Evolutionary conservation across 2,329 filamentous ascomycete species (phyloP).

Genomic region (Paracorniculantispora psalliotae): DNA sequence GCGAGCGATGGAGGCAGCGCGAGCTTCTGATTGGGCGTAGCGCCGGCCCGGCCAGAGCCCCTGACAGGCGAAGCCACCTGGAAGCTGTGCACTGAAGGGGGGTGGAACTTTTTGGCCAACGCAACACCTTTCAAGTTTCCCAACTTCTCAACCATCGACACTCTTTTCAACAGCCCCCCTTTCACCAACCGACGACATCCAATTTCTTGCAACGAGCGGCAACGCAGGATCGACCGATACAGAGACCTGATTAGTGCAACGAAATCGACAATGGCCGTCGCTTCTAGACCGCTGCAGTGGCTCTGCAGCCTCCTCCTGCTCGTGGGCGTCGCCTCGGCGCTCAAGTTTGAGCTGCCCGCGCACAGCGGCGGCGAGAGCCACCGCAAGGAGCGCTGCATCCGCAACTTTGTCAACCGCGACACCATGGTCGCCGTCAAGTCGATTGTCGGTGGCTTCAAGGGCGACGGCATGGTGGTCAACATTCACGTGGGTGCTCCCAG

Average conservation of each 20-base stretch:
- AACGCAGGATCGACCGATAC: neutral
- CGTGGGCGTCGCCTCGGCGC: conserved; percentile 54
- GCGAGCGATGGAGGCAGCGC: neutral
- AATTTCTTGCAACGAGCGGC: neutral
- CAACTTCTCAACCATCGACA: conserved; percentile 15
- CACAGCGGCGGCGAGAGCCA: conserved; percentile 44
- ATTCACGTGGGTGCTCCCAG: conserved; percentile 65
- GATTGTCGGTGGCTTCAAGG: conserved; percentile 76
- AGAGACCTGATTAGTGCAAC: too few species aligned
- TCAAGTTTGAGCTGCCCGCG: conserved; percentile 91
- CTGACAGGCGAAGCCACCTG: conserved; percentile 9
- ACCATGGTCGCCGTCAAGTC: conserved; percentile 94
- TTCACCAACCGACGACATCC: neutral
- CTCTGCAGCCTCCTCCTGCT: conserved; percentile 55
- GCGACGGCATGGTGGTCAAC: conserved; percentile 89
- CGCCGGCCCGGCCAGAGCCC: neutral
- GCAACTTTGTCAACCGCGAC: conserved; percentile 90
- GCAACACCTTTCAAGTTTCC: conserved; percentile 30
- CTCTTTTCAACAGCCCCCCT: neutral
- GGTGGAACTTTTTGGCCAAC: conserved; percentile 15
- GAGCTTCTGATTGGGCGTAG: conserved; percentile 7
- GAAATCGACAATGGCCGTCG: conserved; percentile 34
- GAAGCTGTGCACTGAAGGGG: conserved; percentile 1
- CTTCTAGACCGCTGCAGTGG: conserved; percentile 49
- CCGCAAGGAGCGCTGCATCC: conserved; percentile 81